Evolutionary conservation across 2,329 filamentous ascomycete species (phyloP).

Genomic region (Juglanconis oblonga): DNA sequence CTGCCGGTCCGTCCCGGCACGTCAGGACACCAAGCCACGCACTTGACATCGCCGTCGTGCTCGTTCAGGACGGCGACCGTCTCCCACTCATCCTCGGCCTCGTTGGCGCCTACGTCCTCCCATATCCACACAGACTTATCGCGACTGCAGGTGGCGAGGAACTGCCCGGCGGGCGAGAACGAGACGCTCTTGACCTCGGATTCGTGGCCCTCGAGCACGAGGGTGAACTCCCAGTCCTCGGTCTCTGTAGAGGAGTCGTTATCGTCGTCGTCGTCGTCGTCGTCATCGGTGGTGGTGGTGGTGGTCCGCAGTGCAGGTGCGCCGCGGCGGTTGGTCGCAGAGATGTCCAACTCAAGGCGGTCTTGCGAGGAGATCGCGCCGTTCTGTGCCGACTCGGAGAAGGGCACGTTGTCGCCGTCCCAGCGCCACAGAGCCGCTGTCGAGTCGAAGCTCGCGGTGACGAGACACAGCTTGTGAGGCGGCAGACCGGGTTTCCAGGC

Average conservation of each 20-base stretch:
- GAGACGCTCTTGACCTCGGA: constrained; percentile 83
- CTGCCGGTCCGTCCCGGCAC: constrained; percentile 45
- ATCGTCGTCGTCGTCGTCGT: constrained; percentile 39
- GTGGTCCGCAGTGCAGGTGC: constrained; percentile 20
- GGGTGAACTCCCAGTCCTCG: constrained; percentile 88
- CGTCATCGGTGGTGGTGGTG: constrained; percentile 23
- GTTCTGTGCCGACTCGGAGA: constrained; percentile 14
- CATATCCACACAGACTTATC: constrained; percentile 98
- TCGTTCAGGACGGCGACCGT: constrained; percentile 93
- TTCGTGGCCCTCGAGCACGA: constrained; percentile 92
- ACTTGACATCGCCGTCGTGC: constrained; percentile 94
- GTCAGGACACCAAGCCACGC: constrained; percentile 84
- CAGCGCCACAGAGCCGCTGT: constrained; percentile 82
- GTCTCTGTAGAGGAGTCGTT: constrained; percentile 47
- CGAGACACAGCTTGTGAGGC: constrained; percentile 68
- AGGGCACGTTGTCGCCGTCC: constrained; percentile 44
- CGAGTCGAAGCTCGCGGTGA: constrained; percentile 90
- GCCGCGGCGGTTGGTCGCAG: constrained; percentile 2
- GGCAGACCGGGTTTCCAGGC: constrained; percentile 80
- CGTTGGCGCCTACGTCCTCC: constrained; percentile 76
- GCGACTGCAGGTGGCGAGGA: constrained; percentile 84
- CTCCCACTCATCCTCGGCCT: constrained; percentile 92
- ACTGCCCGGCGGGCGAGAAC: constrained; percentile 71
- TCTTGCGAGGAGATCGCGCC: background rate
- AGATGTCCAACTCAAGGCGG: constrained; percentile 43